Conservation (phyloP, 257 asterid genomes). For the Fraxinus quadrangulata region DNA sequence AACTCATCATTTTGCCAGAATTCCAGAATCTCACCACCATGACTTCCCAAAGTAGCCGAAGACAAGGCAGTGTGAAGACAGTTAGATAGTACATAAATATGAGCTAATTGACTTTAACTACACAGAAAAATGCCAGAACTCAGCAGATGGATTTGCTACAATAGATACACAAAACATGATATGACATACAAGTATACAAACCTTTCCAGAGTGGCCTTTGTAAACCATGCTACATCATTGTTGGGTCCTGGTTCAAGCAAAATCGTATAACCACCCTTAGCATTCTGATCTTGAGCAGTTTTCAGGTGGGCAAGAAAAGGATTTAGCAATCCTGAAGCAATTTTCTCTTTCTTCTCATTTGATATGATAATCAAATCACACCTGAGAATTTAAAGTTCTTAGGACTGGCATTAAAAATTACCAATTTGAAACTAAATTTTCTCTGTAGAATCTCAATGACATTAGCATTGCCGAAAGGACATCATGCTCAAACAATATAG, state of each 20-base stretch:
- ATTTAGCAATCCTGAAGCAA: conserved; percentile 88
- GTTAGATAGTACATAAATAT: conserved; percentile 1
- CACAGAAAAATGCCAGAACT: conserved; percentile 8
- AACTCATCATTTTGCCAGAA: not conserved
- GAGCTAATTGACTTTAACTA: conserved; percentile 13
- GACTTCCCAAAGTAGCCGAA: not conserved
- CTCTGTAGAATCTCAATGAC: conserved; percentile 18
- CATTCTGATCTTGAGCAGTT: conserved; percentile 85
- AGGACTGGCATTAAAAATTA: conserved; percentile 22
- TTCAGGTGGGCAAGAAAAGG: conserved; percentile 91
- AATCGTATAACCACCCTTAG: conserved; percentile 89
- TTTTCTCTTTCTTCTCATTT: conserved; percentile 85
- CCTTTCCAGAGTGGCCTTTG: conserved; percentile 96
- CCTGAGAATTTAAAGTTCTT: conserved; percentile 33
- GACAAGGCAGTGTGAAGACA: not conserved
- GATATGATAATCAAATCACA: conserved; percentile 79
- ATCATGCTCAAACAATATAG: not conserved
- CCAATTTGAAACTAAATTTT: conserved; percentile 1
- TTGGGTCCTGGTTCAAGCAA: conserved; percentile 63
- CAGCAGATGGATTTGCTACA: conserved; percentile 12
- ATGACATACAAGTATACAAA: conserved; percentile 52
- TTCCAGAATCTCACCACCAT: not conserved
- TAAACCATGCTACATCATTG: conserved; percentile 76
- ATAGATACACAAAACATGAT: conserved; percentile 6
- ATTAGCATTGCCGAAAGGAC: conserved; percentile 10